These are phyloP conservation scores for Pseudodiploospora longispora DNA, from an alignment of 2,329 filamentous ascomycete species.

Conservation along the genomic window DNA sequence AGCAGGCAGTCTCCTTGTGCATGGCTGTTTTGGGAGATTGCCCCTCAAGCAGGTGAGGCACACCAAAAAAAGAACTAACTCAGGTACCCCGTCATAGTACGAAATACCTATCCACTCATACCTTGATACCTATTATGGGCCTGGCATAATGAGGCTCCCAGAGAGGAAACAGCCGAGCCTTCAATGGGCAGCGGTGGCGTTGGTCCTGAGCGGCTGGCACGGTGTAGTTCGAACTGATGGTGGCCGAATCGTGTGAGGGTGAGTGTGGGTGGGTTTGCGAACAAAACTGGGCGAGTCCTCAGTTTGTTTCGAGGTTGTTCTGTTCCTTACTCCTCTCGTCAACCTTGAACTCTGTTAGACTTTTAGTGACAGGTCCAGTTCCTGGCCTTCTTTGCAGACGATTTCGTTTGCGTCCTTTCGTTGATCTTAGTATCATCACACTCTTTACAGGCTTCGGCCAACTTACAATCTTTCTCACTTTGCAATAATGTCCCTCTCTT, in stretches of 20 bases:
- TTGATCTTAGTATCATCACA: slow-evolving; percentile 24
- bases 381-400: slow-evolving; percentile 24
- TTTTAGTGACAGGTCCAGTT: slow-evolving; percentile 21
- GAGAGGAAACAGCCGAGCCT: slow-evolving; percentile 16
- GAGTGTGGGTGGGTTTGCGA: slow-evolving; percentile 3
- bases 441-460: slow-evolving; percentile 27
- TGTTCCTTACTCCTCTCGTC: slow-evolving; percentile 24
- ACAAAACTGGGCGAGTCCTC: slow-evolving; percentile 9
- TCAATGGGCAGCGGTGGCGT: slow-evolving; percentile 7
- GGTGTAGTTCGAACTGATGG: neutral
- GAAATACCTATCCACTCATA: no score
- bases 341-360: slow-evolving; percentile 15
- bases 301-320: neutral
- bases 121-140: no score
- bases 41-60: no score
- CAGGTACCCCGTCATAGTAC: no score
- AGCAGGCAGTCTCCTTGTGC: neutral
- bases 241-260: neutral
- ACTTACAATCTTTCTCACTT: slow-evolving; percentile 23
- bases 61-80: no score
- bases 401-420: slow-evolving; percentile 32
- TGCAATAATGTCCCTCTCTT: slow-evolving; percentile 17
- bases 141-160: slow-evolving; percentile 4
- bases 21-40: no score
- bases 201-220: no score